Percentiles rank a stretch among this genome's conserved stretches.
phyloP scores from a whole-genome alignment of 306 rosid genomes.

The Cicer bijugum region DNA sequence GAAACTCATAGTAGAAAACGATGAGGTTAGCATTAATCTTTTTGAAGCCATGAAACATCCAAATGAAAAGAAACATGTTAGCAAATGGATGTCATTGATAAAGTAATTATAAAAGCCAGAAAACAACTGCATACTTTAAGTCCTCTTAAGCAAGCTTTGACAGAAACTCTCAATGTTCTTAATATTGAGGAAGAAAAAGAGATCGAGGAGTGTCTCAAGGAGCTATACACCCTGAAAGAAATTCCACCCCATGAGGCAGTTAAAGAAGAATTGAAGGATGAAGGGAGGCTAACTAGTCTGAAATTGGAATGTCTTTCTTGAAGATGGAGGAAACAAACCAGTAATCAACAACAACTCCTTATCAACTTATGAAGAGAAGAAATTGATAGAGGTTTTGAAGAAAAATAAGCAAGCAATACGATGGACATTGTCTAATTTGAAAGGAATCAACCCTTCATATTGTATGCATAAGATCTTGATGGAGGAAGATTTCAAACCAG shows the following conservation, averaged over 20 bases:
- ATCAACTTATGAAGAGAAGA: neutral
- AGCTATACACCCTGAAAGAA: neutral
- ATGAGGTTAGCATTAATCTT: no score
- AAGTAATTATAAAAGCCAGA: neutral
- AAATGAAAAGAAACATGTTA: neutral
- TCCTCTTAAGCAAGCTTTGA: neutral
- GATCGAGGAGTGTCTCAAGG: no score
- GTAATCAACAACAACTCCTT: no score
- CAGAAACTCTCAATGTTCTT: neutral
- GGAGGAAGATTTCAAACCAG: neutral
- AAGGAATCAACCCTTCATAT: neutral
- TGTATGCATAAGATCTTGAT: neutral
- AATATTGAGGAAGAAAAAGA: neutral
- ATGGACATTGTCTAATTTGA: neutral
- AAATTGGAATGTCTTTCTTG: no score
- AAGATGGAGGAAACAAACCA: no score
- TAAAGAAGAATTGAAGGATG: no score
- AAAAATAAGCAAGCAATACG: neutral
- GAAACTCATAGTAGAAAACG: no score
- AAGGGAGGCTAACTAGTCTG: no score
- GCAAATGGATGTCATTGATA: neutral
- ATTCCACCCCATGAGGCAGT: no score
- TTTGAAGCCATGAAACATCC: no score
- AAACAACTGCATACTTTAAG: neutral
- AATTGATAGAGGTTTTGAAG: neutral